A percentile compares a stretch with the other conserved stretches of the same genome.
phyloP scores from a whole-genome alignment of 805 yeast genomes.

The Lipomyces anomalus region DNA sequence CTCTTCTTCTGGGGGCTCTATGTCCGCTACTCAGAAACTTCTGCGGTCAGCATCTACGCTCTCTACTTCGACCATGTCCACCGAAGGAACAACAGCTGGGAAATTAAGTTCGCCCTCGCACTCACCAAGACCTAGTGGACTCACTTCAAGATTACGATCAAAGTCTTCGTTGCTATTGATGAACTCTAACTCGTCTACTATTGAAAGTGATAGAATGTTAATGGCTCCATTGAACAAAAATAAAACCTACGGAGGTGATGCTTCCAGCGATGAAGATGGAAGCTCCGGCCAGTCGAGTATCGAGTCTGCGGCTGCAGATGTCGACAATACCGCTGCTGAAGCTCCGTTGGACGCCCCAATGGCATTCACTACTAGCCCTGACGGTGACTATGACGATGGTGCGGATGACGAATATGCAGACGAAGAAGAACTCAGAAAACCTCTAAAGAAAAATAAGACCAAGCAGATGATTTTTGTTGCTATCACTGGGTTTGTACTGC shows the following conservation, averaged over 20 bases:
- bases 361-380: too few species aligned
- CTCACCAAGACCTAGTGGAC: too few species aligned
- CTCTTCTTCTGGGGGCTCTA: too few species aligned
- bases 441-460: slow-evolving; percentile 3
- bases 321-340: not conserved
- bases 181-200: not conserved
- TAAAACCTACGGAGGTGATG: slow-evolving; percentile 7
- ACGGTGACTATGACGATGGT: slow-evolving; percentile 1
- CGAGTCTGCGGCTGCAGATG: not conserved
- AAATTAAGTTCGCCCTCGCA: too few species aligned
- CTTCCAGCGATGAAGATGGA: not conserved
- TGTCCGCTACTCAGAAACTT: not conserved
- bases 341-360: not conserved
- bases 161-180: not conserved
- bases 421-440: not conserved
- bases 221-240: slow-evolving; percentile 4
- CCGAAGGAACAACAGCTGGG: too few species aligned
- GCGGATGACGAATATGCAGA: slow-evolving; percentile 2
- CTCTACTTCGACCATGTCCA: not conserved
- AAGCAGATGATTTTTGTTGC: slow-evolving; percentile 17
- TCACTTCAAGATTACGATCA: not conserved
- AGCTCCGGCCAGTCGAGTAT: too few species aligned
- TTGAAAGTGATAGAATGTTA: slow-evolving; percentile 17
- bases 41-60: not conserved
- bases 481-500: slow-evolving; percentile 5